These are phyloP conservation scores for Neurospora crassa DNA, from an alignment of 2,329 filamentous ascomycete species.

Conservation along the genomic window DNA sequence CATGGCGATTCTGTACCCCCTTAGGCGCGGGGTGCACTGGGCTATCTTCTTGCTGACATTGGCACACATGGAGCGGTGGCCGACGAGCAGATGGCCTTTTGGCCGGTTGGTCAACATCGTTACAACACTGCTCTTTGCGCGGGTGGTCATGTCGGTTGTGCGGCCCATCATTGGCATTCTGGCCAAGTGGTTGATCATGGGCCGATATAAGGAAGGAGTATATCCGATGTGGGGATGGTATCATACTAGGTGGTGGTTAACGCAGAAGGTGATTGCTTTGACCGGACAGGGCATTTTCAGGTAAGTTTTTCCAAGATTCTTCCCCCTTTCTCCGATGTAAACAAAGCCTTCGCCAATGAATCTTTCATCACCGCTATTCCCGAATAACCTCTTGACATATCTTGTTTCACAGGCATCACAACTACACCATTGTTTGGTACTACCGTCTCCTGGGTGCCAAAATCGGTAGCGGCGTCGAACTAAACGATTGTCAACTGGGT, in stretches of 20 bases:
- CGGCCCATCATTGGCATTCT: constrained; percentile 38
- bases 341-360: background rate
- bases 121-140: constrained; percentile 33
- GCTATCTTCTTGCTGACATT: constrained; percentile 40
- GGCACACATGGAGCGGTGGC: constrained; percentile 29
- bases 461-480: constrained; percentile 41
- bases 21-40: constrained; percentile 42
- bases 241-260: constrained; percentile 50
- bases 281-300: constrained; percentile 38
- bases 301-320: constrained; percentile 2
- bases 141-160: constrained; percentile 28
- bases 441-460: constrained; percentile 42
- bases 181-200: constrained; percentile 46
- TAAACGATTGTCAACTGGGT: constrained; percentile 35
- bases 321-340: background rate
- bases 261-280: constrained; percentile 41
- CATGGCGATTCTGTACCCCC: constrained; percentile 37
- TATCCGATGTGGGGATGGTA: constrained; percentile 52
- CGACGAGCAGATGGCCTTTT: constrained; percentile 28
- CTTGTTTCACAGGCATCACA: constrained; percentile 14
- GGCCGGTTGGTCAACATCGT: constrained; percentile 41
- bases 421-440: constrained; percentile 33
- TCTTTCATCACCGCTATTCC: background rate
- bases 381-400: background rate
- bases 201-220: constrained; percentile 40